phyloP scores from a whole-genome alignment of 176 grass and related monocot genomes.

The Stipa capillata region DNA sequence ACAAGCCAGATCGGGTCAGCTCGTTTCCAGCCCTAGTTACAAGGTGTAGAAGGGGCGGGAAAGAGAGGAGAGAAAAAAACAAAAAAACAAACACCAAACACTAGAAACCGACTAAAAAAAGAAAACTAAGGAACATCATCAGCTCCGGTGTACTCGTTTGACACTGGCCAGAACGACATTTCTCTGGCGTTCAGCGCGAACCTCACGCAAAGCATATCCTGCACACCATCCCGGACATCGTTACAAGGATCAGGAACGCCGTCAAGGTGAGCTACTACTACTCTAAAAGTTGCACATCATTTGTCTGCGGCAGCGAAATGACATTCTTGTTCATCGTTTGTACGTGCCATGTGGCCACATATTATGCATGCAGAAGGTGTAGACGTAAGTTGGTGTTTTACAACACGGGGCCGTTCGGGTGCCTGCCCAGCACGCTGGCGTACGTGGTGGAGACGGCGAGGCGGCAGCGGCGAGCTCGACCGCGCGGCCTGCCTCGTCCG shows the following conservation, averaged over 20 bases:
- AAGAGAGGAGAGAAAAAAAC: too few relatives aligned
- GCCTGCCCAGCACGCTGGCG: slow-evolving; percentile 34
- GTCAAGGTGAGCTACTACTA: slow-evolving; percentile 16
- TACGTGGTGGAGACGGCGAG: neutral
- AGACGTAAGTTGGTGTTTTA: slow-evolving; percentile 40
- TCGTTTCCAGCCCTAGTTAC: too few relatives aligned
- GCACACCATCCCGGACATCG: neutral
- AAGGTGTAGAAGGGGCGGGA: too few relatives aligned
- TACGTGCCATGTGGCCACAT: too few relatives aligned
- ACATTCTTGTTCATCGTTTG: neutral
- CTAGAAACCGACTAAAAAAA: too few relatives aligned
- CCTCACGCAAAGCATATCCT: slow-evolving; percentile 16
- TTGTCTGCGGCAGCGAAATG: neutral
- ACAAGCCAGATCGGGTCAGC: too few relatives aligned
- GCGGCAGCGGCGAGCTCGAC: slow-evolving; percentile 7
- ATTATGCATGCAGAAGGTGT: slow-evolving; percentile 32
- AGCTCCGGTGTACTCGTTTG: slow-evolving; percentile 33
- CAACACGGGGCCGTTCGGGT: slow-evolving; percentile 45
- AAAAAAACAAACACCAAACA: too few relatives aligned
- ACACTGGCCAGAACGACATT: slow-evolving; percentile 50
- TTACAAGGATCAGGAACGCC: slow-evolving; percentile 28
- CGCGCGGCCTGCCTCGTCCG: slow-evolving; percentile 28
- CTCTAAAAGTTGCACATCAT: neutral
- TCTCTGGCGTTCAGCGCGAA: slow-evolving; percentile 5
- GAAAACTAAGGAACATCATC: too few relatives aligned